A percentile compares a stretch with the other conserved stretches of the same genome.
These are phyloP conservation scores for Gamsiella multidivaricata DNA, from an alignment of 192 early-diverging fungal genomes.

Conservation along the genomic window DNA sequence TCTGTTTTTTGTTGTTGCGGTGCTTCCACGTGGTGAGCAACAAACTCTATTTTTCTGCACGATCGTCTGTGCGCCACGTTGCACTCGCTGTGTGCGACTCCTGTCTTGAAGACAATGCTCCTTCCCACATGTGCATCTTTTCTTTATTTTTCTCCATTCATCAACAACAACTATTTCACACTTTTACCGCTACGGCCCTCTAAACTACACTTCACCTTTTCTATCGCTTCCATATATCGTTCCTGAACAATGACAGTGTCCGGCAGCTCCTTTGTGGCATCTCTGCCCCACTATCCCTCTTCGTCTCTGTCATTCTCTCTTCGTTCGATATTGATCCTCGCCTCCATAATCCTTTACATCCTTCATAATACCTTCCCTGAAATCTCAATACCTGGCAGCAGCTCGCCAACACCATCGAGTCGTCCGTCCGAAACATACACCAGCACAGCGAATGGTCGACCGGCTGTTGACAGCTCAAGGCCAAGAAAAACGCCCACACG, in stretches of 20 bases:
- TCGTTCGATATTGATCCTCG: background rate
- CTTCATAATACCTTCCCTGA: background rate
- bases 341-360: background rate
- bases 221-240: background rate
- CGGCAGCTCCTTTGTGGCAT: background rate
- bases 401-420: background rate
- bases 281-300: background rate
- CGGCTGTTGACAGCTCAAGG: no score
- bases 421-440: background rate
- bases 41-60: background rate
- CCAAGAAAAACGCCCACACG: background rate
- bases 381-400: background rate
- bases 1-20: background rate
- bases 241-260: no score
- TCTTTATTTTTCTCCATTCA: background rate
- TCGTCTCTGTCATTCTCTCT: background rate
- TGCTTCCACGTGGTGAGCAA: background rate
- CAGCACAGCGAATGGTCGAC: no score
- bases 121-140: background rate
- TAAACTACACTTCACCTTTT: background rate
- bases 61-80: background rate
- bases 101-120: background rate
- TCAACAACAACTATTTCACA: background rate
- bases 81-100: background rate
- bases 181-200: no score